A percentile compares a stretch with the other conserved stretches of the same genome.
Conservation (phyloP, 768 basidiomycete species). For the Xanthoconium stramineum region DNA sequence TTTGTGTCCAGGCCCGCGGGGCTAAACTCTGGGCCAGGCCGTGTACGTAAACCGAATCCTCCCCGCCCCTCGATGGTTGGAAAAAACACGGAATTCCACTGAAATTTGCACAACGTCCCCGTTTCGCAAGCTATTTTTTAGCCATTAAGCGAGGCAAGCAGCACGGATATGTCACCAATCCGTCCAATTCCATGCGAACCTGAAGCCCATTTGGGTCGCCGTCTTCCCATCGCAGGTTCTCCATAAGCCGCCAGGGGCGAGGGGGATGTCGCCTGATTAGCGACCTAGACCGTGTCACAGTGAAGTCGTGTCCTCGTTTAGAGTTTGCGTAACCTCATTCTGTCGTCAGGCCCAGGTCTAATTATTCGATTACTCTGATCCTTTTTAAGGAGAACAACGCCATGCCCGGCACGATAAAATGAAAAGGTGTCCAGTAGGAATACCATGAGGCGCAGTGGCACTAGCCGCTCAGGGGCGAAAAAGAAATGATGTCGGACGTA, state of each 20-base stretch:
- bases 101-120: neutral
- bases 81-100: too few relatives aligned
- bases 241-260: neutral
- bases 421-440: neutral
- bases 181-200: neutral
- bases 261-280: neutral
- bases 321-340: neutral
- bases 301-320: neutral
- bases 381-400: neutral
- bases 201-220: neutral
- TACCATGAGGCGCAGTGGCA: constrained; percentile 2
- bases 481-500: neutral
- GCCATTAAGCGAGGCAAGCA: too few relatives aligned
- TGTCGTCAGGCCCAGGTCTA: neutral
- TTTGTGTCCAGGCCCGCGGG: too few relatives aligned
- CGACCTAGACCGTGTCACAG: neutral
- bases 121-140: too few relatives aligned
- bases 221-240: neutral
- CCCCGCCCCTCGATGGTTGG: too few relatives aligned
- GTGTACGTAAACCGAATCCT: too few relatives aligned
- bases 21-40: too few relatives aligned
- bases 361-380: neutral
- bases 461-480: neutral
- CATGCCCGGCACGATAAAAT: too few relatives aligned
- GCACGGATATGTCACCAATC: neutral